Base-by-base conservation (phyloP, 768 basidiomycete genomes). In the Lentinula aciculospora region DNA sequence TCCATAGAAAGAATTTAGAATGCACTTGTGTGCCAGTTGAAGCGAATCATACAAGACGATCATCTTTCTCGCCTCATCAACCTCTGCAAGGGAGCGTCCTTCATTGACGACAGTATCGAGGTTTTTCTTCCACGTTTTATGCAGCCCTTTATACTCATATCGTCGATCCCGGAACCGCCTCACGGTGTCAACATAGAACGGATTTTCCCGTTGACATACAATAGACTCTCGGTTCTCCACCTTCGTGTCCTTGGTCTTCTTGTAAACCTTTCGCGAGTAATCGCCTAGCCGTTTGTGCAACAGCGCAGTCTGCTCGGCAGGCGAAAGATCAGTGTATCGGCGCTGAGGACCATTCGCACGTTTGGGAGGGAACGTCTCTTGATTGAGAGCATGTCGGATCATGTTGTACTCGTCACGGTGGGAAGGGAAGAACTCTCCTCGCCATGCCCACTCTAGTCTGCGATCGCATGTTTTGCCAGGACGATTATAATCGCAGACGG, bases 41-140 rank as follows among this genome's bases (percentile, higher is more conserved):
- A 99, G 81, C 3, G 97, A 98, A 70, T 98, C 97, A 74, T 98
- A 99, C 9, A 99, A 72, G 23, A 99, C 96, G 64, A 98, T 92
- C 92, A 99, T 94, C 78, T 96, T 97, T 78, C 90, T 98, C 37
- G 97, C 96, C 71, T 99, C 97, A 61, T 95, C 92, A 37, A 97
- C 81, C 66, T 98, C 94, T 6, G 88, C 81, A 27, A 98, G 78
- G 3, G 87, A 82, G 4, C 84, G 81, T 6, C 85, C 85, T 64
- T 86, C 86, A n/a, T 27, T 27, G 12, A 81, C 59, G 29, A 86
- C 80, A 2, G 77, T 78, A 66, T 99, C 97, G 37, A 98, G 81
- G 64, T 92, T 98, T 78, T 97, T 97, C 84, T 98, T 99, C 97
- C 96, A 98, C 8, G 92, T 95, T 76, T 99, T 99, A 74, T 85